Percentiles rank a stretch among this genome's conserved stretches.
phyloP scores from a whole-genome alignment of 164 flowering plant genomes.

The Annona cherimola region DNA sequence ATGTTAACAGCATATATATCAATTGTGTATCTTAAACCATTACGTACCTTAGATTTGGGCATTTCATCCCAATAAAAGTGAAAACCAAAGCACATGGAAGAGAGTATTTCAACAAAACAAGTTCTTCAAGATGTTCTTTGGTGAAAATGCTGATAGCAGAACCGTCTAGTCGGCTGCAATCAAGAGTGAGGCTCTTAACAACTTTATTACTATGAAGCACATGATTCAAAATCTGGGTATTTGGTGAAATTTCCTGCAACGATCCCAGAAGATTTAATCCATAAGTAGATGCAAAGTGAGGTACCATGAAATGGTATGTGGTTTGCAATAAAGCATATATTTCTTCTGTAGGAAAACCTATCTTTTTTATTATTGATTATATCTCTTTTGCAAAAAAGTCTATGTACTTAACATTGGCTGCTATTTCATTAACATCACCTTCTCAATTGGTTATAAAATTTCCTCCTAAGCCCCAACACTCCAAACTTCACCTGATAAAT shows the following conservation, averaged over 20 bases:
- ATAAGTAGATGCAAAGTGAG: not conserved
- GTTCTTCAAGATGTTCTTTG: constrained; percentile 22
- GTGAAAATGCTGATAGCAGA: constrained; percentile 16
- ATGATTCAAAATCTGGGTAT: constrained; percentile 13
- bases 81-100: constrained; percentile 20
- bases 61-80: constrained; percentile 23
- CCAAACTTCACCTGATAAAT: no score
- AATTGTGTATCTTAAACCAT: no score
- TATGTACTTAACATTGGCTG: not conserved
- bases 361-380: no score
- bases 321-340: not conserved
- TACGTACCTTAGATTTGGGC: constrained; percentile 35
- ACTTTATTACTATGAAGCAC: constrained; percentile 21
- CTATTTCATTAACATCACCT: not conserved
- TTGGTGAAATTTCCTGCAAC: constrained; percentile 31
- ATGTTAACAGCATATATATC: no score
- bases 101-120: constrained; percentile 31
- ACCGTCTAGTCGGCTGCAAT: constrained; percentile 36
- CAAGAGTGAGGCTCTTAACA: constrained; percentile 28
- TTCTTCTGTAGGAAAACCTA: no score
- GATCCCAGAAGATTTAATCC: not conserved
- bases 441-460: no score
- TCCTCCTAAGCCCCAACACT: no score
- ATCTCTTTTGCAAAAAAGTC: not conserved
- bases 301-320: not conserved